Conservation (phyloP, 2,329 filamentous ascomycete genomes). For the Venturia asperata region DNA sequence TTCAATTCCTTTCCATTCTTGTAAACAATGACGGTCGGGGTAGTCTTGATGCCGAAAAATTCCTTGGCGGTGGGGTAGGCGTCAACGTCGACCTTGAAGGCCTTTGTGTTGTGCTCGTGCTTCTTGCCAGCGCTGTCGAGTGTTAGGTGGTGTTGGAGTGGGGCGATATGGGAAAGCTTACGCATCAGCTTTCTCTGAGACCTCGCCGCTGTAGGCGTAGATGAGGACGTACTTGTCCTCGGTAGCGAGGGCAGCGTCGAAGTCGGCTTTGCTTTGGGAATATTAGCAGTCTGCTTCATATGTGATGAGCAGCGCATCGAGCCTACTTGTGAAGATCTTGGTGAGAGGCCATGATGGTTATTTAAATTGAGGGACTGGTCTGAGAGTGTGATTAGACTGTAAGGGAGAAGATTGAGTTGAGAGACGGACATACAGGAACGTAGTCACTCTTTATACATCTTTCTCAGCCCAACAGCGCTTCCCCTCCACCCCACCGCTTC, state of each 20-base stretch:
- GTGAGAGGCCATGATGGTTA: constrained; percentile 23
- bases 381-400: neutral
- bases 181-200: constrained; percentile 27
- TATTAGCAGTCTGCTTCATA: neutral
- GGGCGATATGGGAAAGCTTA: constrained; percentile 21
- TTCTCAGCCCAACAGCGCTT: neutral
- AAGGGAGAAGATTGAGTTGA: neutral
- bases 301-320: neutral
- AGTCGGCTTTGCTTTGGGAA: constrained; percentile 26
- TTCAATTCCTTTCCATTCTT: constrained; percentile 29
- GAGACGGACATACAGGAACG: neutral
- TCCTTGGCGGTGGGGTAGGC: constrained; percentile 25
- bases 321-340: constrained; percentile 24
- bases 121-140: constrained; percentile 26
- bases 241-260: constrained; percentile 26
- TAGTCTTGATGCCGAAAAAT: constrained; percentile 24
- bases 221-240: constrained; percentile 30
- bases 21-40: constrained; percentile 28
- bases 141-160: neutral
- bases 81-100: constrained; percentile 27
- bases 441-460: constrained; percentile 1
- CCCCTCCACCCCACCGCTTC: constrained; percentile 9
- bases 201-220: constrained; percentile 27
- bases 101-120: constrained; percentile 25
- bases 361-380: neutral